Conservation (phyloP, 352 stramenopile genomes). For the Globisporangium irregulare region DNA sequence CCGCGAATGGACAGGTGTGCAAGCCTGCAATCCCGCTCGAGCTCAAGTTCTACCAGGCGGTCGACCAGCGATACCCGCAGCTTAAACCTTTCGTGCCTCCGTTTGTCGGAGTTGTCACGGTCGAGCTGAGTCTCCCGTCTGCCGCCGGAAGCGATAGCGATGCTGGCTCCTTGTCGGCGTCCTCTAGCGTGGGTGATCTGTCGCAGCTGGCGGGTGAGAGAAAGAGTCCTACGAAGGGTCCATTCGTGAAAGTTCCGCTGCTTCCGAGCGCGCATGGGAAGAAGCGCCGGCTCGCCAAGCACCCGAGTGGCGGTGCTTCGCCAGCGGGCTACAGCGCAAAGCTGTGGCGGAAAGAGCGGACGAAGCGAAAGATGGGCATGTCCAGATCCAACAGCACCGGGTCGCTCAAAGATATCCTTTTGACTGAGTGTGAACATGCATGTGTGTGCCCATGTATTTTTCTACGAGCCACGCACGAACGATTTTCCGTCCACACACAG, state of each 20-base stretch:
- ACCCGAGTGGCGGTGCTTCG: constrained; percentile 14
- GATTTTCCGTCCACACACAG: neutral
- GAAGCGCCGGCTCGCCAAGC: constrained; percentile 36
- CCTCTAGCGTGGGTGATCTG: constrained; percentile 17
- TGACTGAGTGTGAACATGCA: neutral
- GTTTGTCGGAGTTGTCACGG: constrained; percentile 63
- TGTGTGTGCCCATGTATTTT: neutral
- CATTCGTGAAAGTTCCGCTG: constrained; percentile 7
- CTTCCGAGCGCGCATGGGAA: constrained; percentile 22
- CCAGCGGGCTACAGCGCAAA: constrained; percentile 53
- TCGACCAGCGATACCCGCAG: constrained; percentile 48
- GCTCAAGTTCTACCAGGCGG: constrained; percentile 69
- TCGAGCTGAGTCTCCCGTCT: constrained; percentile 38
- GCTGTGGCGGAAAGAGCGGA: constrained; percentile 54
- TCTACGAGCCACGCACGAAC: neutral
- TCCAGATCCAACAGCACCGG: constrained; percentile 14
- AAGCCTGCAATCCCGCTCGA: constrained; percentile 73
- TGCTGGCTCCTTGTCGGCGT: constrained; percentile 14
- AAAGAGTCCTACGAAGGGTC: constrained; percentile 11
- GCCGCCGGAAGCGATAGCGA: constrained; percentile 10
- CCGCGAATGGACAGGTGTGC: constrained; percentile 60
- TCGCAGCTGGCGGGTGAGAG: constrained; percentile 13
- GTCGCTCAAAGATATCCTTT: constrained; percentile 23
- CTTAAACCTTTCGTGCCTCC: constrained; percentile 63
- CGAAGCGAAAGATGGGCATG: constrained; percentile 17